Percentiles rank a stretch among this genome's conserved stretches.
Evolutionary conservation across 129 eudicot species (phyloP).

Genomic region (Escallonia rubra): DNA sequence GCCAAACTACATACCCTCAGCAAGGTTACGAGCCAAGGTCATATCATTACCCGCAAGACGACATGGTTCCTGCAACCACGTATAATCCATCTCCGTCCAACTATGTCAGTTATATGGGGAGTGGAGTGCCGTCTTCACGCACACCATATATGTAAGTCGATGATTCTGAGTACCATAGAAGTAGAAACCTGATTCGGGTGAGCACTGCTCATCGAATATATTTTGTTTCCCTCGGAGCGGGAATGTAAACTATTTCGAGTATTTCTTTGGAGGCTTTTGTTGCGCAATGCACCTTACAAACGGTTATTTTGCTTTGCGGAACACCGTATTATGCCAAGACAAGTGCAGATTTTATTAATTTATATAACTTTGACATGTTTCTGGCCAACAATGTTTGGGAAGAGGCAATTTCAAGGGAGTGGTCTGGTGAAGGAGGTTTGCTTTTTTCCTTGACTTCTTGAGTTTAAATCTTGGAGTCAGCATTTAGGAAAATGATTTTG

Average conservation of each 20-base stretch:
- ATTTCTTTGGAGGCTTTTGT: background rate
- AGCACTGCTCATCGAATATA: background rate
- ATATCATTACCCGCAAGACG: slow-evolving; percentile 35
- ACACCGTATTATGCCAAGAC: too few relatives aligned
- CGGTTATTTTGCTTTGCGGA: background rate
- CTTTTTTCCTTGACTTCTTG: too few relatives aligned
- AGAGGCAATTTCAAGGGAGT: too few relatives aligned
- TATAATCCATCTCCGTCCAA: slow-evolving; percentile 21
- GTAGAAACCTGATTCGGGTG: slow-evolving; percentile 1
- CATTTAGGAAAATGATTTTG: too few relatives aligned
- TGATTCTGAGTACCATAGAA: background rate
- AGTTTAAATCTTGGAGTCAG: too few relatives aligned
- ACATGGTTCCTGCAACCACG: slow-evolving; percentile 7
- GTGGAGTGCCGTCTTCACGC: slow-evolving; percentile 19
- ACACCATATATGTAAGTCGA: slow-evolving; percentile 24
- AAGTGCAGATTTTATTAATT: too few relatives aligned
- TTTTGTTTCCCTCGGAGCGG: slow-evolving; percentile 1
- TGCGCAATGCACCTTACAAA: background rate
- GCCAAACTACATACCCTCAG: slow-evolving; percentile 27
- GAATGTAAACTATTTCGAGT: background rate
- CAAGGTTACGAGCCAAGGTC: slow-evolving; percentile 32
- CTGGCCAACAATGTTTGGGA: too few relatives aligned
- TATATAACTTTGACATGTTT: too few relatives aligned
- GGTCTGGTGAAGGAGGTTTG: too few relatives aligned
- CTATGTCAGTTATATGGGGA: slow-evolving; percentile 22